Evolutionary conservation across 2,329 filamentous ascomycete genomes (phyloP).

Genomic region (Xylariaceae sp.): DNA sequence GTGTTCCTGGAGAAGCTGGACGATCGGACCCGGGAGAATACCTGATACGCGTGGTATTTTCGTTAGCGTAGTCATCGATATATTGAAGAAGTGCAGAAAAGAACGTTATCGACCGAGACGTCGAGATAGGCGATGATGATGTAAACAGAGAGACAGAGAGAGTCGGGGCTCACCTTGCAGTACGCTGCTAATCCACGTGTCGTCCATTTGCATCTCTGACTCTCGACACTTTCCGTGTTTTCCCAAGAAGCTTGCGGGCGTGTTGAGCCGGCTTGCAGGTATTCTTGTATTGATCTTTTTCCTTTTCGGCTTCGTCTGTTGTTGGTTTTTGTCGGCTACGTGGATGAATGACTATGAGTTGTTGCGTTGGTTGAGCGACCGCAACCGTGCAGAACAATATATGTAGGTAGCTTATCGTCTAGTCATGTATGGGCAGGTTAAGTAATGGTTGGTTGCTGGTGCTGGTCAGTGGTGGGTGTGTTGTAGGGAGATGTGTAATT

Average conservation of each 20-base stretch:
- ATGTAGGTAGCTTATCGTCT: no score
- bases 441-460: no score
- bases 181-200: slow-evolving; percentile 27
- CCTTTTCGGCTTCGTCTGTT: background rate
- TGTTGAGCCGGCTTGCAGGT: background rate
- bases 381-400: no score
- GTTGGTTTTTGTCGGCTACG: background rate
- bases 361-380: no score
- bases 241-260: background rate
- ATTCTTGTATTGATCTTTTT: background rate
- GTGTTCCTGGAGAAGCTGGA: slow-evolving; percentile 42
- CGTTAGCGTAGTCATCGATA: background rate
- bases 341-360: background rate
- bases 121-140: background rate
- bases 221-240: background rate
- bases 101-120: background rate
- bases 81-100: no score
- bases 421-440: no score
- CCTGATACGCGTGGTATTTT: slow-evolving; percentile 19
- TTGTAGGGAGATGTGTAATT: no score
- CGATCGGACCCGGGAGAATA: slow-evolving; percentile 42
- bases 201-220: slow-evolving; percentile 21
- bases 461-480: no score
- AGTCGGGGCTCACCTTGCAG: slow-evolving; percentile 26
- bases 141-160: background rate